A percentile compares a stretch with the other conserved stretches of the same genome.
Evolutionary conservation across 257 asterid genomes (phyloP).

Genomic region (Voacanga thouarsii): DNA sequence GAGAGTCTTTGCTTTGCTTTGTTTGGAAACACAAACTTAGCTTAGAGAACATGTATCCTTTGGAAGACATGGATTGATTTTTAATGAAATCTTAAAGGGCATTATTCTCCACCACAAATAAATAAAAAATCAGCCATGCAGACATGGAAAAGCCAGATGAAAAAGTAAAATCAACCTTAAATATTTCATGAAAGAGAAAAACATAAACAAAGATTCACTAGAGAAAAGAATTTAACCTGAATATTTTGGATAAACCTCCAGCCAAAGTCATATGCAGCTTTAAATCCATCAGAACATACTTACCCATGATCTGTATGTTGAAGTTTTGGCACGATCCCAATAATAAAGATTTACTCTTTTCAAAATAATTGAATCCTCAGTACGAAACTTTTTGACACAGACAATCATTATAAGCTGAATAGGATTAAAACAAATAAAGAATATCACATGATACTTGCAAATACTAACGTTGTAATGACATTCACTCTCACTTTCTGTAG

Average conservation of each 20-base stretch:
- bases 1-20: too few species aligned
- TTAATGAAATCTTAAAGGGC: neutral
- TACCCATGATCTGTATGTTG: too few species aligned
- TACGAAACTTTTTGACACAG: neutral
- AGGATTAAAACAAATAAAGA: neutral
- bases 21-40: neutral
- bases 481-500: too few species aligned
- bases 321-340: neutral
- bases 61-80: neutral
- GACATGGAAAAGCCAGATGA: too few species aligned
- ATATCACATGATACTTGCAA: too few species aligned
- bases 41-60: neutral
- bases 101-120: neutral
- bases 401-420: neutral
- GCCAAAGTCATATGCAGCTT: neutral
- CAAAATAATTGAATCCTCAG: neutral
- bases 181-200: too few species aligned
- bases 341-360: too few species aligned
- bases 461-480: neutral
- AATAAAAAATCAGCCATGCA: too few species aligned
- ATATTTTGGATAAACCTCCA: neutral
- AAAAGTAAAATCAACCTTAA: too few species aligned
- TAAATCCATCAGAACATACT: neutral
- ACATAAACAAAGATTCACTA: too few species aligned
- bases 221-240: neutral